Base-by-base conservation (phyloP, 441 rosid genomes). In the Metrosideros polymorpha region DNA sequence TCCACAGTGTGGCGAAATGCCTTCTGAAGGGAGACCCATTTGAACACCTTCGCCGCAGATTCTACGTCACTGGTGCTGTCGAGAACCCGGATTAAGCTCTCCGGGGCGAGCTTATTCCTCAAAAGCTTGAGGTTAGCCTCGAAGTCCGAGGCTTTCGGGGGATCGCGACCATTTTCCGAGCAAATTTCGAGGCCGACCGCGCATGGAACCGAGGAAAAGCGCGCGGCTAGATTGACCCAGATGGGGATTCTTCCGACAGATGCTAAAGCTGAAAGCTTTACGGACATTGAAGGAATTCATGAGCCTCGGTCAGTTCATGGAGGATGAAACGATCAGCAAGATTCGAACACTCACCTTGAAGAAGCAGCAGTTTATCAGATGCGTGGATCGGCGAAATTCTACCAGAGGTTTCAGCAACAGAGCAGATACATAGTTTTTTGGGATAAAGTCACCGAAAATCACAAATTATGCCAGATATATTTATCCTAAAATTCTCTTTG, bases 41-140 rank as follows among this genome's bases (percentile, higher is more conserved):
- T 91, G 90, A 94, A 94, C 49, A 92, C 75, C 90, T 89, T 89
- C 85, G 91, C 85, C 87, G 93, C 92, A 43, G 93, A 90, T 86
- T 53, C 85, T 45, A 87, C 42, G 87, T 92, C 93, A 39, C 82
- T 76, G 29, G 93, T 89, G 66, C 85, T 82, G 18, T 90, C 90
- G 87, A 94, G 90, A 89, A 91, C 90, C 86, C 85, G 85, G 66
- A 92, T 86, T 51, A 93, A 87, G 61, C 49, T 85, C 75, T 89
- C 93, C 1, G 96, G 93, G 86, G 42, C 82, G 52, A 91, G 86
- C 76, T 90, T 86, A 51, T 84, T 75, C 85, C 90, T 90, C 54
- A 91, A 89, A 87, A 84, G 87, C 18, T 88, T 92, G 86, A 91
- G 82, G n/a, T 91, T 92, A 57, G 85, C 83, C 84, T 92, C 91